Evolutionary conservation across 2,329 filamentous ascomycete species (phyloP), one percentile per base, ranked within the genome.

Genomic region (Neofusicoccum ribis): DNA sequence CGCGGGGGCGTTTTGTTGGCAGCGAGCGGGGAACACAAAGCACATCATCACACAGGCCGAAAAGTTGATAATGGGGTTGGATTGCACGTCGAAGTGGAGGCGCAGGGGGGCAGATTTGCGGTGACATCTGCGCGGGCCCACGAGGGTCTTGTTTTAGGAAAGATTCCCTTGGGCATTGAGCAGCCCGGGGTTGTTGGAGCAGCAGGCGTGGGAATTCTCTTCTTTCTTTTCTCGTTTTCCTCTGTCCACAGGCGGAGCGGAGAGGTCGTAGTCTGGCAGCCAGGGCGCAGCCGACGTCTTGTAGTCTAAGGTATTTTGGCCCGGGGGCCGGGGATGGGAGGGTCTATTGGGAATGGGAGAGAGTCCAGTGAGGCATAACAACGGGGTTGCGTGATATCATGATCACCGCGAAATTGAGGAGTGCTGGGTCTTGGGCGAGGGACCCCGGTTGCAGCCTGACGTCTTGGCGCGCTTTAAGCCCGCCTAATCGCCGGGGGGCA

Each of bases 31-130:
- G 54, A 46, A 17, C 39, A 46, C 39, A 46, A 37, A 39, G 39
- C 54, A 59, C 41, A 59, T 59, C 41, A 59, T 59, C 54, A 59
- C 39, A 59, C 50, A n/a, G 39, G 39, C 17, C 23, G 23, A 59
- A 59, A 59, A 59, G 54, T 59, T 46, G 54, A 59, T 59, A 59
- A 59, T 59, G 54, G 54, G 54, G 41, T 59, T 59, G 54, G 54
- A 59, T 59, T 41, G 46, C 27, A 59, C 46, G 54, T 59, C 39
- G 54, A 59, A 41, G 54, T 20, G 23, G 54, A 31, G 27, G 54
- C 54, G 46, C 46, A 36, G 54, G 41, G 54, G 14, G 54, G 54
- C 54, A 46, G 54, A 59, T 59, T 59, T 59, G 54, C 54, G 39
- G 31, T 46, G 27, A 46, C 2, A 59, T 59, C 39, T 59, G 54